phyloP scores from a whole-genome alignment of 1,139 yeast species.

The Nakaseomyces bracarensis region DNA sequence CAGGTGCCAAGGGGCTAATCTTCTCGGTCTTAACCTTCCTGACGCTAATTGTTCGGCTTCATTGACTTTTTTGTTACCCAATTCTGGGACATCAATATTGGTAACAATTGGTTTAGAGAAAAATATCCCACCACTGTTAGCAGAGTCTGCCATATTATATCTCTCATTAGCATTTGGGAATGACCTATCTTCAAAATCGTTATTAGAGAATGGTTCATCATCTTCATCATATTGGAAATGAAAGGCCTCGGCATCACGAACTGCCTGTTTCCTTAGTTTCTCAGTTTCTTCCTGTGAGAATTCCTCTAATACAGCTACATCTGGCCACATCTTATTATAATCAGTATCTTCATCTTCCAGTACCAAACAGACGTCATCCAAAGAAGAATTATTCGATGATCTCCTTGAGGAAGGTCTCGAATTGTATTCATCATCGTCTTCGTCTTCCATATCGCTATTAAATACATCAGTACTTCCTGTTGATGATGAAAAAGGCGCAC shows the following conservation, averaged over 20 bases:
- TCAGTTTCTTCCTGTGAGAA: slow-evolving; percentile 63
- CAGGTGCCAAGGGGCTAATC: slow-evolving; percentile 69
- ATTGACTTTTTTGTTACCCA: slow-evolving; percentile 44
- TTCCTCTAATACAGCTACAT: slow-evolving; percentile 61
- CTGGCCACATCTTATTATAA: slow-evolving; percentile 60
- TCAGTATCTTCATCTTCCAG: slow-evolving; percentile 42
- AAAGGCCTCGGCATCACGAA: slow-evolving; percentile 37
- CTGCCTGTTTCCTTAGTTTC: slow-evolving; percentile 39
- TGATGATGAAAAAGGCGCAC: slow-evolving; percentile 1
- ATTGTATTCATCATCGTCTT: slow-evolving; percentile 24
- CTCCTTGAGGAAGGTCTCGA: slow-evolving; percentile 36
- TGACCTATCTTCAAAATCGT: slow-evolving; percentile 26
- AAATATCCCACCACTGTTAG: slow-evolving; percentile 29
- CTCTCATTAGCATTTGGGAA: slow-evolving; percentile 9
- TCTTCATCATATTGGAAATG: slow-evolving; percentile 32
- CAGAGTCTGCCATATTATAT: slow-evolving; percentile 10
- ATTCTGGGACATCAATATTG: slow-evolving; percentile 36
- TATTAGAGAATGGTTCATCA: slow-evolving; percentile 24
- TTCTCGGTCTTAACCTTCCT: slow-evolving; percentile 66
- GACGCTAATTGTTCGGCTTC: slow-evolving; percentile 52
- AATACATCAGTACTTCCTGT: slow-evolving; percentile 11
- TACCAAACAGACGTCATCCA: slow-evolving; percentile 86
- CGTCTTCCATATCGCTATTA: slow-evolving; percentile 8
- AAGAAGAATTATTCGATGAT: slow-evolving; percentile 59
- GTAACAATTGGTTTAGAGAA: slow-evolving; percentile 37